A percentile compares a stretch with the other conserved stretches of the same genome.
Evolutionary conservation across 192 early-diverging fungal genomes (phyloP).

Genomic region (Mortierella claussenii): DNA sequence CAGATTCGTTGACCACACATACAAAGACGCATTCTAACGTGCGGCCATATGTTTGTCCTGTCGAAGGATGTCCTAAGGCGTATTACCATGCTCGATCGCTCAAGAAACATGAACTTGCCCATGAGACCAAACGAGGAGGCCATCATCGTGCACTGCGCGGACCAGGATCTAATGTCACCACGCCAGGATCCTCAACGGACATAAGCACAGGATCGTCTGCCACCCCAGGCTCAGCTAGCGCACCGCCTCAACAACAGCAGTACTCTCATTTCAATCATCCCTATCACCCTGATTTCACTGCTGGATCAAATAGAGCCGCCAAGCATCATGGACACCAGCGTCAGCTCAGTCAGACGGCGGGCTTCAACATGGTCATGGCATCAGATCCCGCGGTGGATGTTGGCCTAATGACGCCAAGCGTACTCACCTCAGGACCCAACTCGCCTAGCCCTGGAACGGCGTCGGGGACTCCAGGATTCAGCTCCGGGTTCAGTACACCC

Average conservation of each 20-base stretch:
- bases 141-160: slow-evolving; percentile 37
- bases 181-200: slow-evolving; percentile 10
- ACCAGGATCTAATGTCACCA: slow-evolving; percentile 26
- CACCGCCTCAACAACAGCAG: slow-evolving; percentile 24
- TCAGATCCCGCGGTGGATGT: slow-evolving; percentile 8
- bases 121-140: slow-evolving; percentile 46
- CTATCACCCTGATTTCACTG: slow-evolving; percentile 44
- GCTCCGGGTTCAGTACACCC: slow-evolving; percentile 1
- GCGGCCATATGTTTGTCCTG: slow-evolving; percentile 63
- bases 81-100: slow-evolving; percentile 73
- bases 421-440: slow-evolving; percentile 20
- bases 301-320: slow-evolving; percentile 13
- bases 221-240: not conserved
- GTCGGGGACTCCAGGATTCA: not conserved
- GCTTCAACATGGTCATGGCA: slow-evolving; percentile 12
- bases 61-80: slow-evolving; percentile 66
- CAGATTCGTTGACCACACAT: slow-evolving; percentile 60
- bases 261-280: slow-evolving; percentile 35
- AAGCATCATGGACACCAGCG: slow-evolving; percentile 47
- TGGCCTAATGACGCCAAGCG: slow-evolving; percentile 10
- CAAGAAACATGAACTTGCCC: slow-evolving; percentile 68
- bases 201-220: not conserved
- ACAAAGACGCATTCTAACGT: slow-evolving; percentile 69
- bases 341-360: slow-evolving; percentile 31
- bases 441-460: slow-evolving; percentile 27